phyloP scores from a whole-genome alignment of 2,329 filamentous ascomycete genomes.

The Aspergillus ochraceus region DNA sequence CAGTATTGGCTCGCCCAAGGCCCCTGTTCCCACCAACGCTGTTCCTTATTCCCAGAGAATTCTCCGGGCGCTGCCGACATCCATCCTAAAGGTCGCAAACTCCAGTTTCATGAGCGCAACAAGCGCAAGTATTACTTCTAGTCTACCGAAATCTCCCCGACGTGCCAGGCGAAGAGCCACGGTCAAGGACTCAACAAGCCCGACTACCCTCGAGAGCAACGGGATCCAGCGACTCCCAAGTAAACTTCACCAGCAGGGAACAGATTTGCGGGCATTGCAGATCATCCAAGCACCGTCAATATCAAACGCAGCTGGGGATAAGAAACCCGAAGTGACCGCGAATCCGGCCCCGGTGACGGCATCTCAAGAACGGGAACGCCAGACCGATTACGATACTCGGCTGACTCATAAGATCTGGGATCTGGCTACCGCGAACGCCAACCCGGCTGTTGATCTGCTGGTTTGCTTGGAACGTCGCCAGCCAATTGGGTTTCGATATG shows the following conservation, averaged over 20 bases:
- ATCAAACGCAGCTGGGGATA: conserved; percentile 16
- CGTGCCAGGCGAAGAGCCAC: conserved; percentile 60
- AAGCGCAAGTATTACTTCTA: conserved; percentile 79
- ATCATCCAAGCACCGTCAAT: conserved; percentile 17
- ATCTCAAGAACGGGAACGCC: conserved; percentile 37
- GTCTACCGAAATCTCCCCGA: conserved; percentile 66
- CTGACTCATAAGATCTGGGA: conserved; percentile 95
- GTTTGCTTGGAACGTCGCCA: conserved; percentile 90
- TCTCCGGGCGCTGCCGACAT: conserved; percentile 82
- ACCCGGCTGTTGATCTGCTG: conserved; percentile 88
- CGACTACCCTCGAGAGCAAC: conserved; percentile 55
- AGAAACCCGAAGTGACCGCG: conserved; percentile 8
- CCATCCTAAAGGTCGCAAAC: conserved; percentile 90
- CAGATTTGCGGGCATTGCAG: conserved; percentile 18
- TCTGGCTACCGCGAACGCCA: conserved; percentile 83
- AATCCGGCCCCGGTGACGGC: conserved; percentile 16
- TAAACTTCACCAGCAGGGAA: conserved; percentile 20
- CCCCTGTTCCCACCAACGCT: conserved; percentile 75
- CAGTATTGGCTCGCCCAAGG: conserved; percentile 71
- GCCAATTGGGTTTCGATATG: conserved; percentile 92
- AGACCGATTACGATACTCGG: conserved; percentile 69
- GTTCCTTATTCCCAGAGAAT: conserved; percentile 91
- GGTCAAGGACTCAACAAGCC: conserved; percentile 36
- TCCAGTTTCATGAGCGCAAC: conserved; percentile 93
- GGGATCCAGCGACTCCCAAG: conserved; percentile 13